Percentiles rank a stretch among this genome's conserved stretches.
phyloP scores from a whole-genome alignment of 176 grass and related monocot genomes.

The Avena atlantica region DNA sequence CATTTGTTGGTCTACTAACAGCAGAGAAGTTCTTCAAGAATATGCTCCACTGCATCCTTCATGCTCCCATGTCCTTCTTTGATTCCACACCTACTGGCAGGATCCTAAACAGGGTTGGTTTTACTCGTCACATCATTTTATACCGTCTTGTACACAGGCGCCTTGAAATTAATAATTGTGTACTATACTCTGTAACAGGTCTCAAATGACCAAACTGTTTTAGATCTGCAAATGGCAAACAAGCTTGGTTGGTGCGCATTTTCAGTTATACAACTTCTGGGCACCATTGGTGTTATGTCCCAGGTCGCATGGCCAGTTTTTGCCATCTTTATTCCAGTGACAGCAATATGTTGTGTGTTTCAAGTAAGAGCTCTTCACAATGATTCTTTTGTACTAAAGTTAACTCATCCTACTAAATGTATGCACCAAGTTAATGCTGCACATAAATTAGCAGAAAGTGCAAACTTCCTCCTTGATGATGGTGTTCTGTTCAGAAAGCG shows the following conservation, averaged over 20 bases:
- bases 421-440: conserved; percentile 5
- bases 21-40: conserved; percentile 82
- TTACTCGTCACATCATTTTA: conserved; percentile 3
- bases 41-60: conserved; percentile 80
- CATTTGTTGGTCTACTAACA: conserved; percentile 61
- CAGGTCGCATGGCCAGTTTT: conserved; percentile 98
- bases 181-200: conserved; percentile 51
- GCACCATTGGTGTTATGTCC: conserved; percentile 89
- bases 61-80: conserved; percentile 96
- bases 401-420: not conserved
- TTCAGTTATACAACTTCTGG: conserved; percentile 81
- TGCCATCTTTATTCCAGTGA: conserved; percentile 90
- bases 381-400: not conserved
- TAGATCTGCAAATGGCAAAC: conserved; percentile 78
- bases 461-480: conserved; percentile 32
- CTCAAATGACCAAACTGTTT: conserved; percentile 89
- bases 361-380: conserved; percentile 66
- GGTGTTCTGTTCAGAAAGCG: conserved; percentile 12
- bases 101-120: conserved; percentile 91
- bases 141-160: not conserved
- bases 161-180: conserved; percentile 16
- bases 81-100: conserved; percentile 94
- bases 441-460: conserved; percentile 11
- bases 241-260: conserved; percentile 84
- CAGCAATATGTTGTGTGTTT: conserved; percentile 62